Percentiles rank a stretch among this genome's conserved stretches.
Conservation (phyloP, 768 basidiomycete genomes). For the Collybia nuda region DNA sequence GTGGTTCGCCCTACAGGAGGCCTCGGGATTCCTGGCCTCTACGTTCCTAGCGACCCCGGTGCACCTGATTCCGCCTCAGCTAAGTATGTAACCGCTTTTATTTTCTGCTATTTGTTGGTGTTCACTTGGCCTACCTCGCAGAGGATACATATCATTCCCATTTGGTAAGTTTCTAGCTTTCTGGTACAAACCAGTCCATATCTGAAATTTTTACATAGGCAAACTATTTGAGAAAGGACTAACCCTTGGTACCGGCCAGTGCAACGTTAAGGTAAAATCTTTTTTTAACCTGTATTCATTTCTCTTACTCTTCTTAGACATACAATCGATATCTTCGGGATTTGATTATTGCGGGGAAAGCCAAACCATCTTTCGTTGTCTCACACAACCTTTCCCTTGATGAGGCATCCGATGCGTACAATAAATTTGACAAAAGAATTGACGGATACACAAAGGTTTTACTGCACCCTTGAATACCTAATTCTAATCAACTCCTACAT, state of each 20-base stretch:
- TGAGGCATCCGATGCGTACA: constrained; percentile 48
- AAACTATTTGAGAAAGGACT: constrained; percentile 58
- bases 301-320: constrained; percentile 23
- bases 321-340: constrained; percentile 57
- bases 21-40: constrained; percentile 56
- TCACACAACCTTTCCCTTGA: constrained; percentile 52
- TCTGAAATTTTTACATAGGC: constrained; percentile 6
- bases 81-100: constrained; percentile 30
- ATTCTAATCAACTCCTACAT: no score
- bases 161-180: constrained; percentile 30
- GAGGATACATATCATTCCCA: constrained; percentile 53
- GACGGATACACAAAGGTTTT: constrained; percentile 56
- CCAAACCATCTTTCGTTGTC: constrained; percentile 55
- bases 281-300: background rate
- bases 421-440: constrained; percentile 52
- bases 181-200: background rate
- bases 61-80: constrained; percentile 51
- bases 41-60: constrained; percentile 57
- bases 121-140: constrained; percentile 7
- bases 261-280: constrained; percentile 48
- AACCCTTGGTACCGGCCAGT: constrained; percentile 53
- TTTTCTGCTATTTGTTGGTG: background rate
- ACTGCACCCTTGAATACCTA: constrained; percentile 38
- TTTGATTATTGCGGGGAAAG: constrained; percentile 50
- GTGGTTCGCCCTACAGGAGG: constrained; percentile 55